Conservation (phyloP, 2,329 filamentous ascomycete genomes). For the Penicillium italicum region DNA sequence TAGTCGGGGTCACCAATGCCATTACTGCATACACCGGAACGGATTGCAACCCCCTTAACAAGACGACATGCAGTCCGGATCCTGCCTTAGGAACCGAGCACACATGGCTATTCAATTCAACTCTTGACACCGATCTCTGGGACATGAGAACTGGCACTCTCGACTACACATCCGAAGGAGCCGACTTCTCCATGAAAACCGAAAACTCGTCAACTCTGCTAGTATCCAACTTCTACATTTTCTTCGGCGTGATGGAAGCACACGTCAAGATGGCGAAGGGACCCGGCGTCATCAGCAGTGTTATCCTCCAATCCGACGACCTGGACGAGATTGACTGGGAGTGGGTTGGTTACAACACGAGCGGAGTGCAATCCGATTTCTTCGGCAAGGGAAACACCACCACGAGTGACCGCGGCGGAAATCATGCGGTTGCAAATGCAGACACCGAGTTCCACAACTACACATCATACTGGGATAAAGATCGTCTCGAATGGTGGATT, state of each 20-base stretch:
- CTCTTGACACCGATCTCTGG: slow-evolving; percentile 58
- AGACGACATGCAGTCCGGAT: slow-evolving; percentile 62
- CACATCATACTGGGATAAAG: slow-evolving; percentile 62
- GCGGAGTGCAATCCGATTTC: slow-evolving; percentile 73
- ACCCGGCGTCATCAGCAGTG: slow-evolving; percentile 71
- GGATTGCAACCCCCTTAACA: slow-evolving; percentile 70
- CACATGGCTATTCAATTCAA: slow-evolving; percentile 62
- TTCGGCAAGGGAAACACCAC: slow-evolving; percentile 82
- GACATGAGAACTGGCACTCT: slow-evolving; percentile 65
- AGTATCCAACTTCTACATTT: slow-evolving; percentile 75
- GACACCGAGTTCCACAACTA: slow-evolving; percentile 47
- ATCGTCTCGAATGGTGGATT: slow-evolving; percentile 63
- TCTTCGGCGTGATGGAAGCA: slow-evolving; percentile 76
- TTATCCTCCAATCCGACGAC: slow-evolving; percentile 78
- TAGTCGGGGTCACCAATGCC: not conserved
- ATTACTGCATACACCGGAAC: slow-evolving; percentile 41
- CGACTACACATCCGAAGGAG: slow-evolving; percentile 60
- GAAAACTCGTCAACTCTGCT: slow-evolving; percentile 74
- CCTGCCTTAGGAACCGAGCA: slow-evolving; percentile 63
- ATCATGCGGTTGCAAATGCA: slow-evolving; percentile 64
- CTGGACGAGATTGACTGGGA: slow-evolving; percentile 80
- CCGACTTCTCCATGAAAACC: slow-evolving; percentile 66
- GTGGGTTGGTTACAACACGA: slow-evolving; percentile 38
- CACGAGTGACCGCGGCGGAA: slow-evolving; percentile 76
- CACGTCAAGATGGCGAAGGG: slow-evolving; percentile 72